Evolutionary conservation across 2,329 filamentous ascomycete species (phyloP).

Genomic region (Dactylellina cionopaga): DNA sequence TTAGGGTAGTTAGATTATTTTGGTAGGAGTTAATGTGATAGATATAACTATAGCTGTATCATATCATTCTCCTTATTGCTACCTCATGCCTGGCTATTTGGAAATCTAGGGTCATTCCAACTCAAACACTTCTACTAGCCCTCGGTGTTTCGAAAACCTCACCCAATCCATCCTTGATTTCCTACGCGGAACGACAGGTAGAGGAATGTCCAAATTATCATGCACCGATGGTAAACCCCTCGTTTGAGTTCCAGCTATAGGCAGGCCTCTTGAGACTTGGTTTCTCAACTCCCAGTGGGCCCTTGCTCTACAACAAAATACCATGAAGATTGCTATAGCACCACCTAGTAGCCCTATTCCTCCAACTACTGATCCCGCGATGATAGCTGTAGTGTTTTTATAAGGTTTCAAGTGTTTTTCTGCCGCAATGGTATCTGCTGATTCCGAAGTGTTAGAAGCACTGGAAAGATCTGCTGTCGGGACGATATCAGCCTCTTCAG

Average conservation of each 20-base stretch:
- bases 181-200: not conserved
- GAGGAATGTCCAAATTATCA: not conserved
- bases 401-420: slow-evolving; percentile 7
- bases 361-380: slow-evolving; percentile 25
- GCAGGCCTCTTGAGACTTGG: slow-evolving; percentile 6
- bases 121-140: slow-evolving; percentile 36
- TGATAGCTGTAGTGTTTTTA: slow-evolving; percentile 16
- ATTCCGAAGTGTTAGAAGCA: not conserved
- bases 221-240: not conserved
- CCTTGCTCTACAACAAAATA: slow-evolving; percentile 12
- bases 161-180: slow-evolving; percentile 47
- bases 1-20: no score
- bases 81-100: not conserved
- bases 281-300: not conserved
- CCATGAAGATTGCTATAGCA: not conserved
- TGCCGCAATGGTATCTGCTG: not conserved
- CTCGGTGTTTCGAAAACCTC: slow-evolving; percentile 27
- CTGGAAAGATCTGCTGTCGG: no score
- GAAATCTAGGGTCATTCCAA: slow-evolving; percentile 6
- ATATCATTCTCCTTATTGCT: not conserved
- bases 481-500: no score
- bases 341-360: slow-evolving; percentile 10
- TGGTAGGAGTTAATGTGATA: no score
- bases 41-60: not conserved
- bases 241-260: not conserved